A percentile compares a stretch with the other conserved stretches of the same genome.
phyloP scores from a whole-genome alignment of 352 stramenopile species.

The Stephanocyclus meneghinianus region DNA sequence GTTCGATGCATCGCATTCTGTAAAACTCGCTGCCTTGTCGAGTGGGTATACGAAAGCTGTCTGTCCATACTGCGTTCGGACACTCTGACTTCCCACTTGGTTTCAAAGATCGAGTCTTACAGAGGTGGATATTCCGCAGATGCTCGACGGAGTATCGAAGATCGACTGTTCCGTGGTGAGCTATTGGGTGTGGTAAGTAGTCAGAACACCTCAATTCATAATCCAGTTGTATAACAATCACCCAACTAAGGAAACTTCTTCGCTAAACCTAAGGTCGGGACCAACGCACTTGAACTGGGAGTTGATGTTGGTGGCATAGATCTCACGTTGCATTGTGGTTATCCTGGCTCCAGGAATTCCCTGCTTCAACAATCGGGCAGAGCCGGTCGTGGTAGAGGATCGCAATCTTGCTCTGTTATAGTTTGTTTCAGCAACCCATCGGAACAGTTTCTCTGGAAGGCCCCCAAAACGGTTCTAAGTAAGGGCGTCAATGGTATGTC shows the following conservation, averaged over 20 bases:
- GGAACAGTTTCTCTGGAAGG: slow-evolving; percentile 86
- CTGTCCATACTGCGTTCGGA: slow-evolving; percentile 61
- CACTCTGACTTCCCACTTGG: slow-evolving; percentile 44
- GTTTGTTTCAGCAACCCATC: slow-evolving; percentile 92
- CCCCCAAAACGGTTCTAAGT: slow-evolving; percentile 60
- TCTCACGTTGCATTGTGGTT: slow-evolving; percentile 94
- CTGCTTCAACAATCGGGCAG: slow-evolving; percentile 96
- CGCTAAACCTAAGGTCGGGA: slow-evolving; percentile 71
- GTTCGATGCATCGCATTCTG: slow-evolving; percentile 95
- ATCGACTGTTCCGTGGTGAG: slow-evolving; percentile 91
- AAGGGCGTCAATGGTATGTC: slow-evolving; percentile 57
- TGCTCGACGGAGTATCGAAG: slow-evolving; percentile 91
- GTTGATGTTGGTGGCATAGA: slow-evolving; percentile 92
- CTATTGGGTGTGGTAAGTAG: slow-evolving; percentile 89
- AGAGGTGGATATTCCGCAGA: slow-evolving; percentile 91
- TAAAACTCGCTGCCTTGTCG: slow-evolving; percentile 90
- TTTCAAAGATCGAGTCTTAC: slow-evolving; percentile 89
- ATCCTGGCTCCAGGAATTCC: slow-evolving; percentile 89
- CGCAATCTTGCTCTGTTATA: slow-evolving; percentile 89
- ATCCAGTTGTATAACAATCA: neutral
- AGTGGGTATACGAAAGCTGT: slow-evolving; percentile 79
- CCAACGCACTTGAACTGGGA: slow-evolving; percentile 95
- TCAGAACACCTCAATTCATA: neutral
- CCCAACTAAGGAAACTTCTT: neutral
- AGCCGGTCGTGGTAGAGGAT: slow-evolving; percentile 85